Evolutionary conservation across 2,329 filamentous ascomycete genomes (phyloP), one percentile per base, ranked within the genome.

Genomic region (Lachnellula suecica): DNA sequence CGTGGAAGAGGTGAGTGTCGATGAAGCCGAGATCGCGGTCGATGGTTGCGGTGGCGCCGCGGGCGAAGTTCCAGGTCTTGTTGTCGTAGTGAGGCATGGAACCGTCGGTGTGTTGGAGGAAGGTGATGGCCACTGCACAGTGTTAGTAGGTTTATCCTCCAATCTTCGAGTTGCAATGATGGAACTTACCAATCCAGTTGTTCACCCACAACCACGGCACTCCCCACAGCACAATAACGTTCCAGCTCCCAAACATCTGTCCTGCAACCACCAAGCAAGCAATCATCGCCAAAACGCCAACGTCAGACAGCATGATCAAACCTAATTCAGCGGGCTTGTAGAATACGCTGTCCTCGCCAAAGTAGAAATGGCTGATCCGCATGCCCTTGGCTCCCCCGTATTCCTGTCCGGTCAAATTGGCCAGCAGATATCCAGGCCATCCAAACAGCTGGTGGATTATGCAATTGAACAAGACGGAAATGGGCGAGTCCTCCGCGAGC

Each of bases 171-270:
- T 23, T 46, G 38, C 44, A 24, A 41, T n/a, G 45, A 41, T 9
- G 11, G 20, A 47, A 72, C 77, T 62, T 71, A 83, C 79, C 77
- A 49, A 88, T 76, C 84, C 84, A 88, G 74, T 87, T 81, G 72
- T 88, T 83, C 29, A 86, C 78, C 84, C 84, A 88, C 54, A 87
- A 65, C 68, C 86, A 89, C 15, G 86, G 85, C 31, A 85, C 74
- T 24, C 75, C 72, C 67, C 87, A 88, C 15, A 86, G 71, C 42
- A 84, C 71, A 49, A 79, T 70, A 15, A 84, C 75, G 40, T 78
- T 85, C 62, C 75, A 76, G 57, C 71, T 74, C 34, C 82, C 83
- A n/a, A 85, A 72, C 24, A 74, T 68, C 61, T 76, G 74, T 9
- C 77, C 72, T 22, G 74, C 74, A 51, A 74, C 71, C 66, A 80